Evolutionary conservation across 768 basidiomycete species (phyloP), one percentile per base, ranked within the genome.

Genomic region (Termitomyces sp.): DNA sequence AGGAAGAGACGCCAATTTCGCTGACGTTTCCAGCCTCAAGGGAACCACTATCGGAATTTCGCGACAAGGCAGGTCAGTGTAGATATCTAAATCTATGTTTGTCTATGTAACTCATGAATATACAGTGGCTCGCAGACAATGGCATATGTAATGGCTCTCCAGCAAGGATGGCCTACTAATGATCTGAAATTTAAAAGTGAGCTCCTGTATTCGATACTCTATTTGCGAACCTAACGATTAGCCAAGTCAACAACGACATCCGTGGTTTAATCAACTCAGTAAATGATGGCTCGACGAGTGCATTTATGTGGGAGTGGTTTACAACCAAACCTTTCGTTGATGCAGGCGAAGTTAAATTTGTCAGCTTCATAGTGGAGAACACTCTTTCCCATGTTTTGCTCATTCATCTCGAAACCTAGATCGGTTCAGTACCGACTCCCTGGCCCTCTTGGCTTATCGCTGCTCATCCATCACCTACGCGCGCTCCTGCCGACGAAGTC

Each of bases 361-460:
- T 96, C 72, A 72, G 92, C 79, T 57, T 17, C 8, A 14, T 31
- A 52, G 37, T 11, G 12, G 29, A 36, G 17, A 15, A 47, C 3
- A 15, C 25, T 17, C 12, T 32, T 40, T 54, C 3, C 8, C 10
- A 2, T 14, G 9, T 42, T 53, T 29, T 7, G 45, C 20, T 37
- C 15, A 53, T 47, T 6, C 12, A 12, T 10, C 20, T 11, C n/a
- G 9, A 42, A 43, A 56, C 29, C 43, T 59, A 93, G 91, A 92
- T 94, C 64, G 89, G 91, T 14, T 86, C 89, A 9, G 87, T 93
- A 5, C 87, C 88, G 42, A 98, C 96, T 0, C 96, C 96, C 0
- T 99, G 96, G 96, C 92, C 95, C 14, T 96, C 94, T 0, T 99
- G 96, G 96, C 76, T 92, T 60, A 92, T 98, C 68, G 96, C 92